These are phyloP conservation scores for Amoebophrya sp. DNA, from an alignment of 169 alveolate genomes.

Conservation along the genomic window DNA sequence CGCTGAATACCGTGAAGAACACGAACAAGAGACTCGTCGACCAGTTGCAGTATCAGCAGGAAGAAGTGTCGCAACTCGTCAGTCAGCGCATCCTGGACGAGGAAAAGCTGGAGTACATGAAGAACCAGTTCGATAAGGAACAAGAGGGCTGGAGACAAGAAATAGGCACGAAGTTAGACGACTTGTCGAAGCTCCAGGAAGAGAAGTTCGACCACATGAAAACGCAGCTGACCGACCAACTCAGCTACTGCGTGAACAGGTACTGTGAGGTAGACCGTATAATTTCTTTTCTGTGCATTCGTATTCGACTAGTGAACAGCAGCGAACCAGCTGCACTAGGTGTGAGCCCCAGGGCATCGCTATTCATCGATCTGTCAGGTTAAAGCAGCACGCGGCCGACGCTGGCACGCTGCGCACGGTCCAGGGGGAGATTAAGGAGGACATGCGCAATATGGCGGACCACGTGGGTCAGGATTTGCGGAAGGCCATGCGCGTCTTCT, in stretches of 20 bases:
- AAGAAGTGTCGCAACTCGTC: neutral
- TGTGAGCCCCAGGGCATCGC: too few species aligned
- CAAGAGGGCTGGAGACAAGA: neutral
- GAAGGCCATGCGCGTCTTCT: neutral
- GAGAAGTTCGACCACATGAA: neutral
- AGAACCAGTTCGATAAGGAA: neutral
- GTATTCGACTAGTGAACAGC: too few species aligned
- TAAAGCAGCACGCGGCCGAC: neutral
- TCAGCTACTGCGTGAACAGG: neutral
- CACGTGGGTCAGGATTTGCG: neutral
- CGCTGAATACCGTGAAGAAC: conserved; percentile 16
- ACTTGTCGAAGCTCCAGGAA: neutral
- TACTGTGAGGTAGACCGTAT: too few species aligned
- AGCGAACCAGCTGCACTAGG: too few species aligned
- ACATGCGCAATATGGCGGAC: neutral
- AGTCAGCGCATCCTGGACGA: neutral
- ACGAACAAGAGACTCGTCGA: neutral
- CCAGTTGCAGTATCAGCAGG: conserved; percentile 17
- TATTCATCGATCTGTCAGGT: too few species aligned
- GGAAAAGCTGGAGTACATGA: neutral
- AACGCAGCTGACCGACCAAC: neutral
- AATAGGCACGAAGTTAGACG: neutral
- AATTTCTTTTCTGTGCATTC: too few species aligned
- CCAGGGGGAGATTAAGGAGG: neutral
- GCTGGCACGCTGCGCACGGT: neutral